phyloP scores from a whole-genome alignment of 805 yeast species.

The Candida anglica region DNA sequence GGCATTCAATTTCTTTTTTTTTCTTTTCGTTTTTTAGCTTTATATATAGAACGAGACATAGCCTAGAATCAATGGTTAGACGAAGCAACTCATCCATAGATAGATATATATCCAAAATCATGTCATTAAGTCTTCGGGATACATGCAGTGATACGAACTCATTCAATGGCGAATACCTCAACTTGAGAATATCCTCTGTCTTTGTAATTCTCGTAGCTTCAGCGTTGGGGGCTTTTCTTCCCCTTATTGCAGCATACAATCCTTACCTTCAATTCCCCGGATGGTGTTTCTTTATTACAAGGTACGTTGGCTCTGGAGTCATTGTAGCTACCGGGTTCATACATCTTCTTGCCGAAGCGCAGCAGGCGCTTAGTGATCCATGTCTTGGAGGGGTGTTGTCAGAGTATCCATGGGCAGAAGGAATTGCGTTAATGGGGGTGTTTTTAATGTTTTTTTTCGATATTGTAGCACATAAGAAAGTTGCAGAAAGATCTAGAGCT shows the following conservation, averaged over 20 bases:
- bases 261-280: conserved; percentile 19
- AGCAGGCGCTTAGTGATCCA: conserved; percentile 17
- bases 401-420: conserved; percentile 30
- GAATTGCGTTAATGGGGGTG: conserved; percentile 27
- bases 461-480: conserved; percentile 16
- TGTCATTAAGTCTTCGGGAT: conserved; percentile 4
- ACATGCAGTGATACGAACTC: conserved; percentile 11
- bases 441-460: conserved; percentile 28
- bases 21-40: too few species aligned
- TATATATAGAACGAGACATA: too few species aligned
- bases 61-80: too few species aligned
- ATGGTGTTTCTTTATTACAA: conserved; percentile 22
- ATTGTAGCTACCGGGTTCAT: conserved; percentile 34
- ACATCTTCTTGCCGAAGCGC: conserved; percentile 30
- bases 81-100: too few species aligned
- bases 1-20: too few species aligned
- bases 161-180: conserved; percentile 20
- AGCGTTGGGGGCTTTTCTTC: conserved; percentile 27
- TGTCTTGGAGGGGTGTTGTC: conserved; percentile 23
- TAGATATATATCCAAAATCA: too few species aligned
- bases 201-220: conserved; percentile 27
- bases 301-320: conserved; percentile 32
- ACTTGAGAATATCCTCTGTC: conserved; percentile 24
- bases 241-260: conserved; percentile 19
- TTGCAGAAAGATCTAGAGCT: conserved; percentile 3